These are phyloP conservation scores for Globisporangium orthogonon DNA, from an alignment of 352 stramenopile genomes.

Conservation along the genomic window DNA sequence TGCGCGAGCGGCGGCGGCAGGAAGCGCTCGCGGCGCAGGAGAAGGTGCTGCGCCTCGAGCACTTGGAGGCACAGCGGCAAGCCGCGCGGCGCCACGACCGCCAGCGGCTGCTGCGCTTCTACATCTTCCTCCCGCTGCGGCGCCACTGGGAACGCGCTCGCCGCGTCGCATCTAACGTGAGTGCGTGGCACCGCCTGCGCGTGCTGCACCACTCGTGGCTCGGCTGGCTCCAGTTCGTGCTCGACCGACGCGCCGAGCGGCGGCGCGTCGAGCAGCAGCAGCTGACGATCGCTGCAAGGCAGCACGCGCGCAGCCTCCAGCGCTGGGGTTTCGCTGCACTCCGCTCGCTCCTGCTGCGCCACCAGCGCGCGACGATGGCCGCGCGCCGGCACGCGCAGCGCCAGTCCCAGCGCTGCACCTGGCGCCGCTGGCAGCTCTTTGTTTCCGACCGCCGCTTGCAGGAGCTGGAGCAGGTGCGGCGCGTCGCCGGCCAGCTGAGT, in stretches of 20 bases:
- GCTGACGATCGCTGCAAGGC: constrained; percentile 14
- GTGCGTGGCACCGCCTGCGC: constrained; percentile 38
- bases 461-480: constrained; percentile 10
- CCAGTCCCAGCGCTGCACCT: constrained; percentile 19
- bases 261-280: constrained; percentile 19
- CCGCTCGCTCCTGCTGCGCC: constrained; percentile 14
- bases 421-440: constrained; percentile 21
- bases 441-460: constrained; percentile 8
- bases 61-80: constrained; percentile 20
- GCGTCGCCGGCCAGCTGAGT: constrained; percentile 9
- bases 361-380: constrained; percentile 14
- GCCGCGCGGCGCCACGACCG: constrained; percentile 26
- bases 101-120: constrained; percentile 38
- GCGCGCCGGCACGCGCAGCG: constrained; percentile 26
- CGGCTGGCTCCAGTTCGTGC: constrained; percentile 31
- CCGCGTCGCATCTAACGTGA: constrained; percentile 26
- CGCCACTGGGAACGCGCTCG: constrained; percentile 19
- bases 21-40: constrained; percentile 22
- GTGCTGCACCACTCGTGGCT: constrained; percentile 32
- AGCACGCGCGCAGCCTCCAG: constrained; percentile 16
- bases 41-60: constrained; percentile 26
- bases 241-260: constrained; percentile 11
- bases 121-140: constrained; percentile 38
- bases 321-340: constrained; percentile 14
- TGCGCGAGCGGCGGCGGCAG: constrained; percentile 32